Percentiles rank a stretch among this genome's conserved stretches.
These are phyloP conservation scores for Fusarium illudens DNA, from an alignment of 2,329 filamentous ascomycete genomes.

Conservation along the genomic window DNA sequence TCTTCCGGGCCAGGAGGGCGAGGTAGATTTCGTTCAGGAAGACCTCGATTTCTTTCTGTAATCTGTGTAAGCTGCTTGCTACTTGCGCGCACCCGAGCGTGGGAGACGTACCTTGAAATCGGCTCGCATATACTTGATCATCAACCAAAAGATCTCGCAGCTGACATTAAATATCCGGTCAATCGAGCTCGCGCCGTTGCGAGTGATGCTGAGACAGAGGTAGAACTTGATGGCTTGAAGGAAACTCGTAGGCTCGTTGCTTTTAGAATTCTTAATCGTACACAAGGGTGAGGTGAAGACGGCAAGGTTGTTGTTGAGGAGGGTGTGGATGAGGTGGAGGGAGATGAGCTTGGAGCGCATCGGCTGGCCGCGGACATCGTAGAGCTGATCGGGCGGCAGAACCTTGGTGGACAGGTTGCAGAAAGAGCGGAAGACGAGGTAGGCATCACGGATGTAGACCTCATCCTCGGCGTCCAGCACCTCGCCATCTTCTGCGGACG, in stretches of 20 bases:
- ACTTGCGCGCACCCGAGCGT: background rate
- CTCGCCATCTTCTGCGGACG: slow-evolving; percentile 65
- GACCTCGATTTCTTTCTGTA: slow-evolving; percentile 92
- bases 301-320: slow-evolving; percentile 90
- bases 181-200: slow-evolving; percentile 94
- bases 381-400: slow-evolving; percentile 87
- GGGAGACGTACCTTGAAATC: slow-evolving; percentile 78
- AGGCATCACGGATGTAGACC: slow-evolving; percentile 95
- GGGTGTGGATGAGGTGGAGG: slow-evolving; percentile 92
- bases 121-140: slow-evolving; percentile 91
- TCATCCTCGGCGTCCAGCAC: slow-evolving; percentile 81
- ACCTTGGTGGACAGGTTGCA: slow-evolving; percentile 97
- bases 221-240: slow-evolving; percentile 97
- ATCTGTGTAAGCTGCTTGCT: slow-evolving; percentile 37
- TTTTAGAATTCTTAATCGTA: slow-evolving; percentile 91
- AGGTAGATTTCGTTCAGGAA: slow-evolving; percentile 98
- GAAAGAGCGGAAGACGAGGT: slow-evolving; percentile 95
- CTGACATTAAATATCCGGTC: slow-evolving; percentile 93
- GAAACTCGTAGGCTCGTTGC: slow-evolving; percentile 87
- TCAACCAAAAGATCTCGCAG: slow-evolving; percentile 97
- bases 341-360: slow-evolving; percentile 98
- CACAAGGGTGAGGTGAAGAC: slow-evolving; percentile 93
- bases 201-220: slow-evolving; percentile 90
- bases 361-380: slow-evolving; percentile 90
- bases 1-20: slow-evolving; percentile 86